These are phyloP conservation scores for Anthracocystis walkeri DNA, from an alignment of 1,284 basidiomycete genomes.

Conservation along the genomic window DNA sequence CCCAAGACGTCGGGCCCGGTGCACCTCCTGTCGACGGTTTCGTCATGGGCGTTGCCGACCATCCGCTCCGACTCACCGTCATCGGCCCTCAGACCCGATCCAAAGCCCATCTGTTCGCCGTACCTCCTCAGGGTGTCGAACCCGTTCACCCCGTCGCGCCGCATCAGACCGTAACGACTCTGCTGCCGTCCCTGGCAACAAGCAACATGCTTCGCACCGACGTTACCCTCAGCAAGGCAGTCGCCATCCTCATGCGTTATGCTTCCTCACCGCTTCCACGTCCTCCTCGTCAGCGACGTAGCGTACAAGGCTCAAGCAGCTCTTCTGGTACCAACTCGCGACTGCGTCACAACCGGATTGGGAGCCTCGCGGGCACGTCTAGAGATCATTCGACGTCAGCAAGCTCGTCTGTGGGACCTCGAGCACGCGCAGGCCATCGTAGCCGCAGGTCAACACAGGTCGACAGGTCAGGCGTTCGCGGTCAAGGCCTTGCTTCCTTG, in stretches of 20 bases:
- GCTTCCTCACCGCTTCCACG: constrained; percentile 38
- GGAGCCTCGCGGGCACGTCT: neutral
- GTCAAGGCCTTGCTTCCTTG: neutral
- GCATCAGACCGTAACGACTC: constrained; percentile 21
- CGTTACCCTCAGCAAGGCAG: constrained; percentile 62
- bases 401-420: neutral
- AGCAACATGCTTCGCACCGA: constrained; percentile 55
- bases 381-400: constrained; percentile 3
- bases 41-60: constrained; percentile 56
- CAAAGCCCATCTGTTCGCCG: constrained; percentile 51
- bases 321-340: constrained; percentile 17
- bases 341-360: constrained; percentile 11
- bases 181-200: constrained; percentile 44
- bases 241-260: constrained; percentile 49
- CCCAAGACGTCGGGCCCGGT: constrained; percentile 46
- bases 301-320: constrained; percentile 9
- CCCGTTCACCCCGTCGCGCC: constrained; percentile 1
- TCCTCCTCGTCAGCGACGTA: constrained; percentile 22
- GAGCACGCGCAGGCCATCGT: constrained; percentile 12
- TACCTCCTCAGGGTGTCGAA: constrained; percentile 36
- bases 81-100: constrained; percentile 53
- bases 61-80: constrained; percentile 54
- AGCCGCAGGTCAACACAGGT: constrained; percentile 1
- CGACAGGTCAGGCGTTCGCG: constrained; percentile 8
- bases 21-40: constrained; percentile 60